Evolutionary conservation across 2,329 filamentous ascomycete species (phyloP), one percentile per base, ranked within the genome.

Genomic region (Clonostachys chloroleuca): DNA sequence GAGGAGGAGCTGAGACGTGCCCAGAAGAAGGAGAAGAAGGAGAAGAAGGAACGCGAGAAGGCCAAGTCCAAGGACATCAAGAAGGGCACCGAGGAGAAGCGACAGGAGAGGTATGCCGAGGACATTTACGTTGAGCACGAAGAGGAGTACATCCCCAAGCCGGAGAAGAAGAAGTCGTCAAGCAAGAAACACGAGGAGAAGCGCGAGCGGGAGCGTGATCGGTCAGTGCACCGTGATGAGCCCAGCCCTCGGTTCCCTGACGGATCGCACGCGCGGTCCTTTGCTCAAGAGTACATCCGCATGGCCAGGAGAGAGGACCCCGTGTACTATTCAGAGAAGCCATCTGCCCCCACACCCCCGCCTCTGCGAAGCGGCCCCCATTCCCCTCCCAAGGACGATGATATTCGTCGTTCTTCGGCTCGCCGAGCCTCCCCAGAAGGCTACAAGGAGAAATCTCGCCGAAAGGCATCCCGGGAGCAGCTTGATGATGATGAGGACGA

Each of bases 181-280:
- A 64, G 60, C 54, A 69, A 65, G 51, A 68, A 67, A 54, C 59
- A 67, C 49, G 66, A 70, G 5, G 62, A 67, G 50, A 59, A 61
- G 52, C 40, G 61, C 18, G 64, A 68, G 49, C 60, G 61, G 34
- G 24, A 24, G 65, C 65, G 7, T 30, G 24, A 30, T 30, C 24
- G 24, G 24, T 30, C 24, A 30, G 52, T 58, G 14, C 59, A 60
- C 7, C 57, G 60, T 14, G 65, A 68, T n/a, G 65, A 66, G 34
- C 24, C 24, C 24, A 30, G 24, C 24, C 24, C 24, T 30, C 24
- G 24, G 10, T 30, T 30, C 24, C 24, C 24, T 30, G 24, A 30
- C 24, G 24, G 24, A 10, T 30, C 24, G 8, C 24, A 10, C 9
- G 24, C 24, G 24, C 24, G 24, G 24, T 30, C 24, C 24, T 30